Evolutionary conservation across 192 early-diverging fungal genomes (phyloP).

Genomic region (Cladochytrium replicatum): DNA sequence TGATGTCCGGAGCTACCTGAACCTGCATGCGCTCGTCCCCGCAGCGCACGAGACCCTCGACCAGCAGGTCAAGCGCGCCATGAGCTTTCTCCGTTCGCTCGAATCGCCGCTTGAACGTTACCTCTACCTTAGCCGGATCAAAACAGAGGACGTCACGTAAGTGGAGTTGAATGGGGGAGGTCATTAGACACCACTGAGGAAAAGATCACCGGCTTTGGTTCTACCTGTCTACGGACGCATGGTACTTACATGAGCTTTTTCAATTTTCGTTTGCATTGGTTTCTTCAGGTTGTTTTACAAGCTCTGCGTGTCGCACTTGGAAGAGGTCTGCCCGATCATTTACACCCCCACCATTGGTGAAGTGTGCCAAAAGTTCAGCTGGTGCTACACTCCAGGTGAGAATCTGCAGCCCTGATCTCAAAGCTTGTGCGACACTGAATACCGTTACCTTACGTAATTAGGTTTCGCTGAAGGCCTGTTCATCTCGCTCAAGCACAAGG

Average conservation of each 20-base stretch:
- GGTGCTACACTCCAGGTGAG: slow-evolving; percentile 83
- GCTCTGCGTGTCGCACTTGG: too few relatives aligned
- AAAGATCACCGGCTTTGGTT: too few relatives aligned
- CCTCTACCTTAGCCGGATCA: slow-evolving; percentile 73
- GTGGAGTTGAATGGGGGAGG: too few relatives aligned
- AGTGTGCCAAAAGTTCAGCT: slow-evolving; percentile 82
- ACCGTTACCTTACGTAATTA: slow-evolving; percentile 71
- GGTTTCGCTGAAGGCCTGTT: slow-evolving; percentile 76
- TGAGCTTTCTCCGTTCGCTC: slow-evolving; percentile 59
- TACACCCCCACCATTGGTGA: slow-evolving; percentile 39
- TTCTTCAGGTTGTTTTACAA: too few relatives aligned
- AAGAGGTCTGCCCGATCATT: slow-evolving; percentile 28
- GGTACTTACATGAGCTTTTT: too few relatives aligned
- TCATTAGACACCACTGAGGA: too few relatives aligned
- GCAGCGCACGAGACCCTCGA: slow-evolving; percentile 62
- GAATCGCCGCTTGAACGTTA: slow-evolving; percentile 71
- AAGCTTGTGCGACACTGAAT: slow-evolving; percentile 70
- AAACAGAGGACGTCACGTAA: slow-evolving; percentile 64
- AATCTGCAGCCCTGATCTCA: slow-evolving; percentile 66
- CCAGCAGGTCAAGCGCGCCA: slow-evolving; percentile 64
- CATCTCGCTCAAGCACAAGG: slow-evolving; percentile 64
- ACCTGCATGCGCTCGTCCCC: slow-evolving; percentile 63
- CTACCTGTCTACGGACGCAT: too few relatives aligned
- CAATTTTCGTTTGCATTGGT: too few relatives aligned
- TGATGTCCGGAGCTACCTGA: slow-evolving; percentile 40